phyloP scores from a whole-genome alignment of 805 yeast genomes.

The Yarrowia keelungensis region DNA sequence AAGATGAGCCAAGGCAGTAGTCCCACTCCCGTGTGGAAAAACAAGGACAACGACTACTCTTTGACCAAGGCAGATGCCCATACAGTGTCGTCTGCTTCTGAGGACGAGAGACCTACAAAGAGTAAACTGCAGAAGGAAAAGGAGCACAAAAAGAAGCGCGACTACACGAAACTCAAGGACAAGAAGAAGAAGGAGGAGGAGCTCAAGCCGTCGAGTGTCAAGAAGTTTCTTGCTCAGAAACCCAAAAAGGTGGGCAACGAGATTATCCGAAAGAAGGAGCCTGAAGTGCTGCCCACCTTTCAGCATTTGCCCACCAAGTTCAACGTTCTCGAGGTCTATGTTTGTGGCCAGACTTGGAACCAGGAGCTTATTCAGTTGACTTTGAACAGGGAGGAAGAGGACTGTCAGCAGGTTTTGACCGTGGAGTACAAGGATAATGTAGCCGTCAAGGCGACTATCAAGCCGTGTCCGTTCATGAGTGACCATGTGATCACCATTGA shows the following conservation, averaged over 20 bases:
- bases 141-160: neutral
- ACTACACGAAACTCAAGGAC: neutral
- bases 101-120: neutral
- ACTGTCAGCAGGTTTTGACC: neutral
- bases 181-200: neutral
- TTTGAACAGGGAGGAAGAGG: neutral
- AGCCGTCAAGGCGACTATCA: neutral
- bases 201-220: no score
- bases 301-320: neutral
- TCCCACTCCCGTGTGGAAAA: neutral
- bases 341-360: neutral
- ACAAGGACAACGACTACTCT: neutral
- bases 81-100: neutral
- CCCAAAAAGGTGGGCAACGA: neutral
- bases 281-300: no score
- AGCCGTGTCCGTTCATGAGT: neutral
- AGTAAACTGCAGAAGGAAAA: neutral
- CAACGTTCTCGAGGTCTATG: neutral
- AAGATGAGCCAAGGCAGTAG: neutral
- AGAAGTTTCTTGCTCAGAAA: neutral
- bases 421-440: neutral
- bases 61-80: neutral
- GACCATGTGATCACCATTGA: neutral
- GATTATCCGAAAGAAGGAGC: no score
- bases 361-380: slow-evolving; percentile 2